Evolutionary conservation across 1,139 yeast species (phyloP).

Genomic region (Kodamaea arcana): DNA sequence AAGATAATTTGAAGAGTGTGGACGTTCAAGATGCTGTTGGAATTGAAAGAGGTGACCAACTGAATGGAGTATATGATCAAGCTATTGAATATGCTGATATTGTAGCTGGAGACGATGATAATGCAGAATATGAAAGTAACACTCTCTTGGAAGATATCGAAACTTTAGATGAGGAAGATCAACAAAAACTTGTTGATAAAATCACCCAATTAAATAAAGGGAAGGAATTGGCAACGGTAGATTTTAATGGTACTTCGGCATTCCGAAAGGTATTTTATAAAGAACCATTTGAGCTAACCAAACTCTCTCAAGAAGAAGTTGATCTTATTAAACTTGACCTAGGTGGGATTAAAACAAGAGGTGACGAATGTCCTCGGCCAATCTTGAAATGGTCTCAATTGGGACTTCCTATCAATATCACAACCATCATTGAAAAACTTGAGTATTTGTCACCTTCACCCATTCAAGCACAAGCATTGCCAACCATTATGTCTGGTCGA

Average conservation of each 20-base stretch:
- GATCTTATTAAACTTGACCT: conserved; percentile 48
- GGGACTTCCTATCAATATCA: conserved; percentile 63
- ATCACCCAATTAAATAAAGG: conserved; percentile 32
- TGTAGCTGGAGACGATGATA: conserved; percentile 5
- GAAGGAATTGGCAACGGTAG: conserved; percentile 31
- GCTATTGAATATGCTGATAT: background rate
- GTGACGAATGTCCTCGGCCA: conserved; percentile 61
- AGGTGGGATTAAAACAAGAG: conserved; percentile 64
- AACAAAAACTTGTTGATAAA: conserved; percentile 23
- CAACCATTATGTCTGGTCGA: conserved; percentile 83
- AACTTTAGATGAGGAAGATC: conserved; percentile 18
- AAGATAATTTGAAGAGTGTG: background rate
- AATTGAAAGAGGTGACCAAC: background rate
- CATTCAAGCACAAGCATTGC: conserved; percentile 88
- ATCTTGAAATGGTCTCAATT: conserved; percentile 75
- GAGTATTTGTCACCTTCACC: conserved; percentile 70
- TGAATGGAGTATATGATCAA: background rate
- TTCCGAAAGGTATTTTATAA: conserved; percentile 63
- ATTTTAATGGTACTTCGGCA: conserved; percentile 50
- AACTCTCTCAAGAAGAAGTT: conserved; percentile 49
- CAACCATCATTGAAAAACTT: conserved; percentile 48
- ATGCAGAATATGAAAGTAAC: conserved; percentile 12
- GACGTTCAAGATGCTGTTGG: background rate
- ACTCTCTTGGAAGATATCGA: conserved; percentile 10
- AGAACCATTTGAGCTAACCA: conserved; percentile 54